Evolutionary conservation across 495 filamentous ascomycete genomes (phyloP), one percentile per base, ranked within the genome.

Genomic region (Penicillium riverlandense): DNA sequence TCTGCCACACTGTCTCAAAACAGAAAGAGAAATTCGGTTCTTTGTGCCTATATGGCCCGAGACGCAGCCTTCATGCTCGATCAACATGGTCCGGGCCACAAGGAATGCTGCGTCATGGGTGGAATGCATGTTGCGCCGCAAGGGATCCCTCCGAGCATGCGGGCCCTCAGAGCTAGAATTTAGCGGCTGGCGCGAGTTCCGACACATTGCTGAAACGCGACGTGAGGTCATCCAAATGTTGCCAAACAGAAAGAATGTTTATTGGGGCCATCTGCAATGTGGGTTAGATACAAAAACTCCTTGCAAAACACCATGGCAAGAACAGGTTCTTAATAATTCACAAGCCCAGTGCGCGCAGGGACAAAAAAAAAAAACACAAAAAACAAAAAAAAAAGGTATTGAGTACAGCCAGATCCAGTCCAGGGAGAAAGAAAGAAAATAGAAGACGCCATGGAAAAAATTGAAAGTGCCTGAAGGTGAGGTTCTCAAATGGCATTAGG

Each of bases 31-130:
- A 41, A 33, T 22, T 22, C 4, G 22, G 22, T 22, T 22, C 22
- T 4, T 22, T 22, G 22, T 35, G 32, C 15, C 39, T 49, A 51
- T 52, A 47, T 55, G 42, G 35, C 45, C 35, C 11, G 30, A 11
- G 22, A 4, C 22, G 22, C 22, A 22, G 22, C 22, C 15, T 16
- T 22, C 22, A 22, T 22, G 22, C 22, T 22, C 22, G 4, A 27
- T 12, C 27, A 48, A 37, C 44, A 29, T 38, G 43, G n/a, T 37
- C 38, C 14, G 28, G 44, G 46, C 38, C 44, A 10, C 14, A 14
- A 32, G 38, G 57, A 60, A 60, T 57, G 57, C 48, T 49, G 50
- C 54, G 48, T 60, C 57, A 53, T 35, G 38, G 22, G 12, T 36
- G 46, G 57, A 60, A 57, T 60, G 57, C 40, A 50, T 43, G 38